These are phyloP conservation scores for Mycosarcoma maydis DNA, from an alignment of 1,284 basidiomycete genomes.

Conservation along the genomic window DNA sequence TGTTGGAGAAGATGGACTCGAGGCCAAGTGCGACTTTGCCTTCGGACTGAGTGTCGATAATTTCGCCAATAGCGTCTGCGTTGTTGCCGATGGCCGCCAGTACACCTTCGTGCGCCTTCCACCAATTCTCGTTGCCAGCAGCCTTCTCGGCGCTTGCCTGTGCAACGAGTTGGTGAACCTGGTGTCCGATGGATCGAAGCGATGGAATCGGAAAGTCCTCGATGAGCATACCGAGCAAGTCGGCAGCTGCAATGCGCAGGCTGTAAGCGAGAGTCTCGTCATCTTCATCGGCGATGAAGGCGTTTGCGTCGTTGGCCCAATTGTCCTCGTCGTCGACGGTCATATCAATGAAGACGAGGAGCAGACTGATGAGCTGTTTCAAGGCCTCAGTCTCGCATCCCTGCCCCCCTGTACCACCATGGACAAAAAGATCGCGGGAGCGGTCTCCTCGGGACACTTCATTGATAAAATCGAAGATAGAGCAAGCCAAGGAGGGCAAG, in stretches of 20 bases:
- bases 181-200: conserved; percentile 69
- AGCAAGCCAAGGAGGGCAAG: conserved; percentile 78
- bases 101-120: conserved; percentile 85
- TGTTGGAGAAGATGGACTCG: conserved; percentile 77
- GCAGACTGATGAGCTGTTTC: conserved; percentile 72
- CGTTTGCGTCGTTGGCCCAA: conserved; percentile 87
- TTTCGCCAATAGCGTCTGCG: conserved; percentile 79
- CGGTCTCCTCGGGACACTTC: conserved; percentile 74
- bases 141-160: conserved; percentile 69
- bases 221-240: conserved; percentile 82
- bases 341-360: conserved; percentile 84
- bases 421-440: conserved; percentile 74
- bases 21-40: conserved; percentile 73
- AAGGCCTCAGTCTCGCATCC: conserved; percentile 70
- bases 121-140: conserved; percentile 67
- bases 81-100: conserved; percentile 86
- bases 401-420: conserved; percentile 61
- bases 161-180: conserved; percentile 69
- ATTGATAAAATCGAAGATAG: conserved; percentile 82
- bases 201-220: conserved; percentile 75
- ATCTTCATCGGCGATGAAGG: conserved; percentile 92
- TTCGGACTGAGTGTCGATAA: conserved; percentile 74
- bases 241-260: conserved; percentile 83
- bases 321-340: conserved; percentile 91
- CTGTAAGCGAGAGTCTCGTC: conserved; percentile 86